phyloP scores from a whole-genome alignment of 352 stramenopile genomes.

The Phytophthora pini region DNA sequence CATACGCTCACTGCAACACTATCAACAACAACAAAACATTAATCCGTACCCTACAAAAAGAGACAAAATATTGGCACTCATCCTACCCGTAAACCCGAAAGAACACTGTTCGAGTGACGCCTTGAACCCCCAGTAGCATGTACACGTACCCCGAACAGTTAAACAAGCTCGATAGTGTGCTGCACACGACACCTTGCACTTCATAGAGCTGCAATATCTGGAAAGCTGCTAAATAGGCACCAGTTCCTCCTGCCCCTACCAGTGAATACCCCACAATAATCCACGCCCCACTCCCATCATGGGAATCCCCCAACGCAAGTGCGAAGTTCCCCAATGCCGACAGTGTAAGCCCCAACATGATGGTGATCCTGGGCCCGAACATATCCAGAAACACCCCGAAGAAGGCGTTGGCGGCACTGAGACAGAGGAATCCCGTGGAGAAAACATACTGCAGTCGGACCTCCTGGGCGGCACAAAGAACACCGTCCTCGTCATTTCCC shows the following conservation, averaged over 20 bases:
- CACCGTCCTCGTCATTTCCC: background rate
- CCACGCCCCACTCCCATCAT: slow-evolving; percentile 46
- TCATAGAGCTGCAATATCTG: slow-evolving; percentile 84
- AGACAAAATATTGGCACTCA: background rate
- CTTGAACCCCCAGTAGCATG: slow-evolving; percentile 70
- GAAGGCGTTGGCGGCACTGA: slow-evolving; percentile 81
- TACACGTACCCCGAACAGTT: slow-evolving; percentile 89
- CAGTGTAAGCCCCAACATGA: slow-evolving; percentile 58
- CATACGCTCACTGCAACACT: slow-evolving; percentile 58
- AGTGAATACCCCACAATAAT: slow-evolving; percentile 79
- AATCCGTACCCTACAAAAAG: background rate
- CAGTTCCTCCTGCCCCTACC: slow-evolving; percentile 73
- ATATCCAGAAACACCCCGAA: slow-evolving; percentile 82
- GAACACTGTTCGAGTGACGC: slow-evolving; percentile 54
- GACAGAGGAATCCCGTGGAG: slow-evolving; percentile 77
- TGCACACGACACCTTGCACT: slow-evolving; percentile 80
- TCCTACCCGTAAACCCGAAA: slow-evolving; percentile 71
- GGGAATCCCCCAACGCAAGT: slow-evolving; percentile 64
- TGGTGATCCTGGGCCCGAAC: slow-evolving; percentile 62
- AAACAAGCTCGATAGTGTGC: slow-evolving; percentile 83
- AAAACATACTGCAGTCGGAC: slow-evolving; percentile 82
- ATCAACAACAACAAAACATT: background rate
- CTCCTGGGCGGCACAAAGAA: slow-evolving; percentile 67
- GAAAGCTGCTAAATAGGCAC: slow-evolving; percentile 78
- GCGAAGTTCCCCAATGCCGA: slow-evolving; percentile 64